These are phyloP conservation scores for Corchorus olitorius DNA, from an alignment of 345 rosid genomes.

Conservation along the genomic window DNA sequence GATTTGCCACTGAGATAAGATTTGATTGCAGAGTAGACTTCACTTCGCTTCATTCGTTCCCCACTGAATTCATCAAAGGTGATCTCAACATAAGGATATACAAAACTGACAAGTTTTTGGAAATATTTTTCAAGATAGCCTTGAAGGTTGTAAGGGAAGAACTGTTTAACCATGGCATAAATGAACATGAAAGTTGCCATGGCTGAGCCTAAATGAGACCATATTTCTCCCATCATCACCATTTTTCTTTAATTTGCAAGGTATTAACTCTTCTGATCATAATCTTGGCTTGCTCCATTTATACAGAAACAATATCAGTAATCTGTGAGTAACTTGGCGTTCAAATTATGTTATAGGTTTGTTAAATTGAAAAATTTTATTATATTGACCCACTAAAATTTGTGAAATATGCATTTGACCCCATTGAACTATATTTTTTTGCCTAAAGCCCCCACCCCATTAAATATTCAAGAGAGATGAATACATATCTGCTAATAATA, in stretches of 20 bases:
- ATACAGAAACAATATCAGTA: too few relatives aligned
- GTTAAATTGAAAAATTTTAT: too few relatives aligned
- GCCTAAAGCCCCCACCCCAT: too few relatives aligned
- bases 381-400: too few relatives aligned
- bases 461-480: too few relatives aligned
- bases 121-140: slow-evolving; percentile 20
- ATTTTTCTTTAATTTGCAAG: background rate
- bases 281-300: too few relatives aligned
- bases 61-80: slow-evolving; percentile 43
- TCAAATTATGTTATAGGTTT: too few relatives aligned
- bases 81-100: slow-evolving; percentile 46
- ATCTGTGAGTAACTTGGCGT: too few relatives aligned
- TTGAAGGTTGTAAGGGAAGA: slow-evolving; percentile 35
- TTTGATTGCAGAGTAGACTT: slow-evolving; percentile 40
- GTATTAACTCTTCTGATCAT: too few relatives aligned
- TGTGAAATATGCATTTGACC: too few relatives aligned
- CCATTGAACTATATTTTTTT: too few relatives aligned
- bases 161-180: slow-evolving; percentile 35
- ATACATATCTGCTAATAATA: too few relatives aligned
- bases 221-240: slow-evolving; percentile 19
- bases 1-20: slow-evolving; percentile 47
- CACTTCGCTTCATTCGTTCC: slow-evolving; percentile 34
- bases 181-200: slow-evolving; percentile 33
- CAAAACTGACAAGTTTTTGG: slow-evolving; percentile 17
- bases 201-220: slow-evolving; percentile 28